Evolutionary conservation across 1,139 yeast genomes (phyloP).

Genomic region (Taphrina flavorubra): DNA sequence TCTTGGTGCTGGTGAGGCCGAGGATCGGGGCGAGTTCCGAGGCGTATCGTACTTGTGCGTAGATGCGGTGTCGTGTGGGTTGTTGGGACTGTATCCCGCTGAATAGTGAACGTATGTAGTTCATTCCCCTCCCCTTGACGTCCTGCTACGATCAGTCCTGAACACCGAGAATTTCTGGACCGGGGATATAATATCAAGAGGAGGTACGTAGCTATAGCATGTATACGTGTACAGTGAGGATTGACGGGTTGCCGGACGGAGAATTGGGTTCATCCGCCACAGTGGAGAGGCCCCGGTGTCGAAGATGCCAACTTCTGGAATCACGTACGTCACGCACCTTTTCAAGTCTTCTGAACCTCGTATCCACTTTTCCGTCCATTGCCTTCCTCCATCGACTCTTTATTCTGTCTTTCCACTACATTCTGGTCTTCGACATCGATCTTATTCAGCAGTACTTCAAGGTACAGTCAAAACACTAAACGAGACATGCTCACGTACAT

Average conservation of each 20-base stretch:
- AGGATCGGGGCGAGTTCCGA: slow-evolving; percentile 30
- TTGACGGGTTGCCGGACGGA: neutral
- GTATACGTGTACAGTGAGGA: too few relatives aligned
- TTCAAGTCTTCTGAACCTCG: too few relatives aligned
- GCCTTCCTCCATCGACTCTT: neutral
- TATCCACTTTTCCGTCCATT: neutral
- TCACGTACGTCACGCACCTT: slow-evolving; percentile 1
- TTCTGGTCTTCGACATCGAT: too few relatives aligned
- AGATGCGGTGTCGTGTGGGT: slow-evolving; percentile 30
- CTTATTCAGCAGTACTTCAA: too few relatives aligned
- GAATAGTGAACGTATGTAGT: slow-evolving; percentile 36
- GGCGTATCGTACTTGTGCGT: slow-evolving; percentile 32
- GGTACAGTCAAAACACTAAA: too few relatives aligned
- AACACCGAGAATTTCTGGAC: too few relatives aligned
- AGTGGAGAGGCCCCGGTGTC: neutral
- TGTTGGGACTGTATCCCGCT: neutral
- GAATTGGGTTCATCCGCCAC: slow-evolving; percentile 26
- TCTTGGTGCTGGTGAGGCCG: slow-evolving; percentile 26
- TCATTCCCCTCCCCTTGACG: slow-evolving; percentile 3
- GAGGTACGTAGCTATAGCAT: too few relatives aligned
- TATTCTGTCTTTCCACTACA: neutral
- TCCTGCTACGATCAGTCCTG: too few relatives aligned
- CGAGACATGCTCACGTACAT: too few relatives aligned
- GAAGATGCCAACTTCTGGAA: too few relatives aligned
- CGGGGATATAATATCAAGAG: too few relatives aligned